Evolutionary conservation across 2,329 filamentous ascomycete genomes (phyloP).

Genomic region (Colletotrichum sp.): DNA sequence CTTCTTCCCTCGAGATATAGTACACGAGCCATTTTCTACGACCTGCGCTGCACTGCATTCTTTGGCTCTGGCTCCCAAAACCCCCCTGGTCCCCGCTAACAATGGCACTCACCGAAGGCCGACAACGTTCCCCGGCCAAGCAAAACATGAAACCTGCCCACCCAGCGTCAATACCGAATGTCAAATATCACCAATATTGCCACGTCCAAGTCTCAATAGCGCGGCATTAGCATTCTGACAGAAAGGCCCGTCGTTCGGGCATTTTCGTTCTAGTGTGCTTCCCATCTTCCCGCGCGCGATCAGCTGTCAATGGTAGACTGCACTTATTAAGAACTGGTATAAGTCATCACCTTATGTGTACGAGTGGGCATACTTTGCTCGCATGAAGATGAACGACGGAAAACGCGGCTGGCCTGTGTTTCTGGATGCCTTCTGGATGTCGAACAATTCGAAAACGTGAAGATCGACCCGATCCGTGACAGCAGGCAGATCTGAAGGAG

Average conservation of each 20-base stretch:
- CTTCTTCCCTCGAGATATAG: not conserved
- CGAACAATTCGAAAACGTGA: not conserved
- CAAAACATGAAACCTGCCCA: conserved; percentile 6
- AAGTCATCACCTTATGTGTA: not conserved
- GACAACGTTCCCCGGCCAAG: not conserved
- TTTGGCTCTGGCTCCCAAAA: not conserved
- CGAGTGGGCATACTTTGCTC: not conserved
- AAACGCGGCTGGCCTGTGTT: not conserved
- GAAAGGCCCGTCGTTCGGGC: not conserved
- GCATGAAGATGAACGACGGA: not conserved
- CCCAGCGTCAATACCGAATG: not conserved
- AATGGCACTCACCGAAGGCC: not conserved
- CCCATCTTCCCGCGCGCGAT: not conserved
- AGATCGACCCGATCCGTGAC: not conserved
- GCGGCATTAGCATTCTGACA: not conserved
- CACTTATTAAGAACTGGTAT: not conserved
- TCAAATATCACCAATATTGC: conserved; percentile 1
- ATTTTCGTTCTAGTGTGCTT: not conserved
- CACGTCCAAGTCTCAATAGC: not conserved
- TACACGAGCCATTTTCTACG: not conserved
- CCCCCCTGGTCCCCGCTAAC: not conserved
- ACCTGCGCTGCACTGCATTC: not conserved
- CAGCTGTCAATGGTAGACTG: not conserved
- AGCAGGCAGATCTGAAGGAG: not conserved
- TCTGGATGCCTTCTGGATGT: not conserved